A percentile compares a stretch with the other conserved stretches of the same genome.
Evolutionary conservation across 2,329 filamentous ascomycete genomes (phyloP).

Genomic region (Paraphoma chrysanthemicola): DNA sequence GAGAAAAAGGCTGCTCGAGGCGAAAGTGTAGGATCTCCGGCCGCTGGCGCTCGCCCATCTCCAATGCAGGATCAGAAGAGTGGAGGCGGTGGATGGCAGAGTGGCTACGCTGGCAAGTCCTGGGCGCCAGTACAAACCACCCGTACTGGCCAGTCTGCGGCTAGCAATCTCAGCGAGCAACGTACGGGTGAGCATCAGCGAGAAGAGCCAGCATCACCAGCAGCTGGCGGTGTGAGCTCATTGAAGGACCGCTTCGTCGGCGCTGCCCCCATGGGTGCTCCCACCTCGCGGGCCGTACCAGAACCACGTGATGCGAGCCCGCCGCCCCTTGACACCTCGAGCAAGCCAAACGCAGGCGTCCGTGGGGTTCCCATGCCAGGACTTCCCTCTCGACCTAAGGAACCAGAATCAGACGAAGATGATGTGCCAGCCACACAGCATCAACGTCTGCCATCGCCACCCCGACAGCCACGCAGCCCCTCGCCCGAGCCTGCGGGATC

Average conservation of each 20-base stretch:
- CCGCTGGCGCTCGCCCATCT: slow-evolving; percentile 31
- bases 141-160: slow-evolving; percentile 69
- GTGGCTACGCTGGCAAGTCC: slow-evolving; percentile 85
- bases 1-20: slow-evolving; percentile 91
- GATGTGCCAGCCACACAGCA: slow-evolving; percentile 63
- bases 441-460: slow-evolving; percentile 53
- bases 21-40: slow-evolving; percentile 57
- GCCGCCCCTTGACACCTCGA: slow-evolving; percentile 70
- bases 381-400: slow-evolving; percentile 66
- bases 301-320: slow-evolving; percentile 56
- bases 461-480: slow-evolving; percentile 49
- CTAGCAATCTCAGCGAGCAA: slow-evolving; percentile 63
- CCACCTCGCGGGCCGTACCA: slow-evolving; percentile 51
- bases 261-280: slow-evolving; percentile 64
- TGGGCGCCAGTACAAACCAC: slow-evolving; percentile 86
- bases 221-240: slow-evolving; percentile 70
- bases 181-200: slow-evolving; percentile 63
- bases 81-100: slow-evolving; percentile 82
- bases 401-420: slow-evolving; percentile 52
- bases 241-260: slow-evolving; percentile 85
- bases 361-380: slow-evolving; percentile 80
- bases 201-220: slow-evolving; percentile 62
- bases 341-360: slow-evolving; percentile 68
- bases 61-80: slow-evolving; percentile 68
- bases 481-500: slow-evolving; percentile 67